Evolutionary conservation across 108 stramenopile genomes (phyloP), one percentile per base, ranked within the genome.

Genomic region (Pseudonitzschia pungens): DNA sequence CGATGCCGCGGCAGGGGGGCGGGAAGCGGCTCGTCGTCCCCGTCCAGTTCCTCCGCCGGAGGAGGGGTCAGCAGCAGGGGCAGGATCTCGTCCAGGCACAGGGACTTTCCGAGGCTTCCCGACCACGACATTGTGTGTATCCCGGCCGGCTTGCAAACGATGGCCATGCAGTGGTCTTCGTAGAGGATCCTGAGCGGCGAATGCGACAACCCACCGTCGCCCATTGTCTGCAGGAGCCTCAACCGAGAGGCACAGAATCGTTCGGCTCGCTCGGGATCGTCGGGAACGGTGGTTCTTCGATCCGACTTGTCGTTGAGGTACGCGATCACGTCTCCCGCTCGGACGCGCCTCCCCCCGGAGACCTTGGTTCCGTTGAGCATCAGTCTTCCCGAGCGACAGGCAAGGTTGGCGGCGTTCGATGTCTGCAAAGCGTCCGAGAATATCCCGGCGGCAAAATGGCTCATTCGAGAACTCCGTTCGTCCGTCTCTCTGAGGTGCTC

Each of bases 41-140:
- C 29, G 32, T n/a, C 7, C 27, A 40, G 18, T 10, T 40, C 29
- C 1, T 40, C 60, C 21, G 9, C 24, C 16, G 32, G 2, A 3
- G 60, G 60, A 2, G 60, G 60, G 15, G 12, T 33, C 12, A 62
- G 36, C 36, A 62, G 8, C 0, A 62, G 60, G 29, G 60, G 60
- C 36, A 54, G 18, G 27, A 52, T 69, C 32, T 69, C 52, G 26
- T 54, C 52, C 24, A 54, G 31, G 50, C 68, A 69, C 0, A 69
- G 68, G 27, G 68, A 69, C 44, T 69, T 69, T 12, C 68, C 68
- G 28, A 69, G 26, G 41, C 51, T 54, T n/a, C 60, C 60, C 14
- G 60, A 62, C 32, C 36, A 62, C 26, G 68, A 69, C 68, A 69
- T 69, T 0, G 68, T 53, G 51, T 69, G 60, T 12, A 62, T 62